Percentiles rank a stretch among this genome's conserved stretches.
phyloP scores from a whole-genome alignment of 2,329 filamentous ascomycete genomes.

The Penicillium brevicompactum region DNA sequence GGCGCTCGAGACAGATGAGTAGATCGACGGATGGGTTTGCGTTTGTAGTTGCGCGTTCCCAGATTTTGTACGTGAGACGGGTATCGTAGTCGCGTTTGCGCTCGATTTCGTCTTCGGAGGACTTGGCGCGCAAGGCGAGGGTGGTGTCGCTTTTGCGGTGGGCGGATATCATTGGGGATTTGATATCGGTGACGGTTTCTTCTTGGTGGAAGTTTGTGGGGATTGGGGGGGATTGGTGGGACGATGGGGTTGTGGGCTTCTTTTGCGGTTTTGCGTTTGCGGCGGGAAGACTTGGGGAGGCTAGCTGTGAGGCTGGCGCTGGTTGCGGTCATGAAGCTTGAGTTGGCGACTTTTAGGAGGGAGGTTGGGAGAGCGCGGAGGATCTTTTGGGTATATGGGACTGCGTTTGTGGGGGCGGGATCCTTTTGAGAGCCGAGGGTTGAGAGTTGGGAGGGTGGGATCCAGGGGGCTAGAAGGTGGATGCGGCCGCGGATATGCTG shows the following conservation, averaged over 20 bases:
- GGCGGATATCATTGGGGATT: constrained; percentile 18
- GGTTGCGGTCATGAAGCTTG: constrained; percentile 90
- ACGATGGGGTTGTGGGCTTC: constrained; percentile 53
- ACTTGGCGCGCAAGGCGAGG: constrained; percentile 22
- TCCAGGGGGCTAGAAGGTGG: constrained; percentile 87
- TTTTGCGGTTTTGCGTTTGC: constrained; percentile 60
- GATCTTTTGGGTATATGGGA: constrained; percentile 89
- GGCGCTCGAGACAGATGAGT: constrained; percentile 86
- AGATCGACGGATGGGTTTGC: constrained; percentile 94
- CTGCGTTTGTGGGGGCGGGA: constrained; percentile 76
- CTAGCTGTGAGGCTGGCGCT: constrained; percentile 82
- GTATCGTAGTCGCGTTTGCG: constrained; percentile 67
- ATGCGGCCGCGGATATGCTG: constrained; percentile 94
- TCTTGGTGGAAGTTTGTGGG: constrained; percentile 21
- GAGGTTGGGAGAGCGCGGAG: constrained; percentile 87
- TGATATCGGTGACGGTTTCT: constrained; percentile 17
- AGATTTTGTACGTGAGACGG: constrained; percentile 87
- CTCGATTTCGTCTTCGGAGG: constrained; percentile 35
- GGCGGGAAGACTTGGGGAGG: constrained; percentile 66
- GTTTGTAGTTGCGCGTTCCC: constrained; percentile 86
- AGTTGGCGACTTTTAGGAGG: constrained; percentile 90
- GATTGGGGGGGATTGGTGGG: constrained; percentile 36
- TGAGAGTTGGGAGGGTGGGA: constrained; percentile 90
- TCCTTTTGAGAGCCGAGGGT: constrained; percentile 73
- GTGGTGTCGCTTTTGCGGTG: constrained; percentile 25